A percentile compares a stretch with the other conserved stretches of the same genome.
These are phyloP conservation scores for Fraxinus pennsylvanica DNA, from an alignment of 257 asterid species.

Conservation along the genomic window DNA sequence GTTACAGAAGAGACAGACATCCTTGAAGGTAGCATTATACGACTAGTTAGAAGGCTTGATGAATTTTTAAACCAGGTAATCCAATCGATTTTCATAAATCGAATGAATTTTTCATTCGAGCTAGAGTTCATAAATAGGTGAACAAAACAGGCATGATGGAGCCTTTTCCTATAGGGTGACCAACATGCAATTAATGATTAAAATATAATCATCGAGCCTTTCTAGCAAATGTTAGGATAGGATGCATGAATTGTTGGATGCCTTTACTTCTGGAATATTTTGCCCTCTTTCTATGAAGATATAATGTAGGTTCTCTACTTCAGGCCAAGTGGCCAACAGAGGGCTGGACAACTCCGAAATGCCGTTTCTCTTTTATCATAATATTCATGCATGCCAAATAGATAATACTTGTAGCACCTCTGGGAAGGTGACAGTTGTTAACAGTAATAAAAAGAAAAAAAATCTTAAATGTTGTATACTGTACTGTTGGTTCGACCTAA, in stretches of 20 bases:
- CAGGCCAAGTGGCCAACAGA: too few species aligned
- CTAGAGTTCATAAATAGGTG: neutral
- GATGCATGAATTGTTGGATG: too few species aligned
- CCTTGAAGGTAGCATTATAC: slow-evolving; percentile 92
- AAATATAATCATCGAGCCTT: neutral
- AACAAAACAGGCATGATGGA: neutral
- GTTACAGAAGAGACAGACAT: slow-evolving; percentile 88
- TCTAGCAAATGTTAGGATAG: too few species aligned
- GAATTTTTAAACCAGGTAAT: slow-evolving; percentile 91
- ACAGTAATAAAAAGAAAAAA: too few species aligned
- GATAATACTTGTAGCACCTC: neutral
- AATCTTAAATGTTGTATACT: too few species aligned
- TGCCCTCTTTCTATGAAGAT: too few species aligned
- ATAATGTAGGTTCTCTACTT: too few species aligned
- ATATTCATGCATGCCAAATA: neutral
- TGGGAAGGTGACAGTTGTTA: too few species aligned
- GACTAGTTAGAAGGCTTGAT: slow-evolving; percentile 87
- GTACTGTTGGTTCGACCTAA: too few species aligned
- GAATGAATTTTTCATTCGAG: neutral
- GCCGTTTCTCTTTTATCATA: too few species aligned
- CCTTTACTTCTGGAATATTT: too few species aligned
- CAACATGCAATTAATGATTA: neutral
- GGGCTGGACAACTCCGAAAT: too few species aligned
- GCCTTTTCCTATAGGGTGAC: neutral
- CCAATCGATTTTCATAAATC: neutral